phyloP scores from a whole-genome alignment of 1,284 basidiomycete species.

The Apiotrichum sp. region DNA sequence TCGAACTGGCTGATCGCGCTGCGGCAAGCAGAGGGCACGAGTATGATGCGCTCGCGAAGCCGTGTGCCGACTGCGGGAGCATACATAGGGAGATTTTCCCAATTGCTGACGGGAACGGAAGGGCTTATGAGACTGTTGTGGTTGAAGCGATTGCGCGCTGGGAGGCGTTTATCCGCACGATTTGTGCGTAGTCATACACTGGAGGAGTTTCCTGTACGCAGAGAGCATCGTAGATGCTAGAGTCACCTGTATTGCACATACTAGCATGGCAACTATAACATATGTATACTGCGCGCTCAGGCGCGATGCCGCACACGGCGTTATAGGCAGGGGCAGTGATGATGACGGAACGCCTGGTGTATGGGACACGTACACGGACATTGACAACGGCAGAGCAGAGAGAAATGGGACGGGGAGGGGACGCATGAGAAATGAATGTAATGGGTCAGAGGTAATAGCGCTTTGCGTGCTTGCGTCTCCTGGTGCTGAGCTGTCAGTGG shows the following conservation, averaged over 20 bases:
- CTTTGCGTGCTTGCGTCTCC: slow-evolving; percentile 6
- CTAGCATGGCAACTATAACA: no score
- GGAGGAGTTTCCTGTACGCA: not conserved
- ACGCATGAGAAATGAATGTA: not conserved
- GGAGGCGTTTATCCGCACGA: slow-evolving; percentile 37
- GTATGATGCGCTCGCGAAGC: slow-evolving; percentile 18
- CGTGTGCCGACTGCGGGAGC: slow-evolving; percentile 38
- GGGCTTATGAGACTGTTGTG: slow-evolving; percentile 37
- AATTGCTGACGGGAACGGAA: slow-evolving; percentile 11
- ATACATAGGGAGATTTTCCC: slow-evolving; percentile 44
- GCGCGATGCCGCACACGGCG: no score
- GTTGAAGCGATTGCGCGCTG: slow-evolving; percentile 38
- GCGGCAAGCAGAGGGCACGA: slow-evolving; percentile 8
- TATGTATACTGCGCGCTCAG: no score
- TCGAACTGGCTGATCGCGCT: slow-evolving; percentile 41
- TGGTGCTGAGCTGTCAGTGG: not conserved
- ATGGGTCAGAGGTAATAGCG: slow-evolving; percentile 10
- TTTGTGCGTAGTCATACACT: slow-evolving; percentile 4
- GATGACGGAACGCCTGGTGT: no score
- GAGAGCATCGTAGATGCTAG: not conserved
- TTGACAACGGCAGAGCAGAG: not conserved
- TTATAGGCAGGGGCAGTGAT: no score
- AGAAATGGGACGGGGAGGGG: not conserved
- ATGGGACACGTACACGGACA: no score
- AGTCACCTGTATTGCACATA: no score